A percentile compares a stretch with the other conserved stretches of the same genome.
phyloP scores from a whole-genome alignment of 2,329 filamentous ascomycete genomes.

The Thielaviopsis populi region DNA sequence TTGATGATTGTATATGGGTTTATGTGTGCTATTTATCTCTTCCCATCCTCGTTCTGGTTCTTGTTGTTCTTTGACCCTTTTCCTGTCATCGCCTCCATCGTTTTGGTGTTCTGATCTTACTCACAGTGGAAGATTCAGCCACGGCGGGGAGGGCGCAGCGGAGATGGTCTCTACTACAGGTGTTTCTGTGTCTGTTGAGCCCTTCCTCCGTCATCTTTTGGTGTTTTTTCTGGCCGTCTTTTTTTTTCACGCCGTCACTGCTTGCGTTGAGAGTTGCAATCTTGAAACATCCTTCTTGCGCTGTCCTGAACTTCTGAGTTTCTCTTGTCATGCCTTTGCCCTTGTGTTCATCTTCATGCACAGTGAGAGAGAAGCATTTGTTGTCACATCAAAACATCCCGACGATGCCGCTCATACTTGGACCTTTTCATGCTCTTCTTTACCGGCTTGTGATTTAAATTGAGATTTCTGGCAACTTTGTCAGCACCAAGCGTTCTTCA shows the following conservation, averaged over 20 bases:
- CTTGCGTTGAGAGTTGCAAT: neutral
- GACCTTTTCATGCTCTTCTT: neutral
- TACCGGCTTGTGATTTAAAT: too few relatives aligned
- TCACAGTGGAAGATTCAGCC: neutral
- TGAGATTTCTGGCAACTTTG: too few relatives aligned
- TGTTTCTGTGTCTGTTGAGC: neutral
- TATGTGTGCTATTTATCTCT: conserved; percentile 14
- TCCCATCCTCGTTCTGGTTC: neutral
- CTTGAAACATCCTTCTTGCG: neutral
- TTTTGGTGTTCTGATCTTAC: neutral
- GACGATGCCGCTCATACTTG: neutral
- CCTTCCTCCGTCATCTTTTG: neutral
- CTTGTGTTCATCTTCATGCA: neutral
- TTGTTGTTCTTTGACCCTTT: neutral
- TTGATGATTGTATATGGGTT: conserved; percentile 17
- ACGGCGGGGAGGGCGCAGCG: neutral
- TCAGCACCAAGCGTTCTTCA: too few relatives aligned
- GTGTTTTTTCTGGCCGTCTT: neutral
- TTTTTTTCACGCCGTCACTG: neutral
- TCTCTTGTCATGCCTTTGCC: neutral
- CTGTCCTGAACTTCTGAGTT: neutral
- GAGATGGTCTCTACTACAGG: neutral
- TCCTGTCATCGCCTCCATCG: neutral
- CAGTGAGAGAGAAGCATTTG: neutral
- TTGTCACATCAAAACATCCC: too few relatives aligned